These are phyloP conservation scores for Globisporangium rhizosaccharum DNA, from an alignment of 352 stramenopile species.

Conservation along the genomic window DNA sequence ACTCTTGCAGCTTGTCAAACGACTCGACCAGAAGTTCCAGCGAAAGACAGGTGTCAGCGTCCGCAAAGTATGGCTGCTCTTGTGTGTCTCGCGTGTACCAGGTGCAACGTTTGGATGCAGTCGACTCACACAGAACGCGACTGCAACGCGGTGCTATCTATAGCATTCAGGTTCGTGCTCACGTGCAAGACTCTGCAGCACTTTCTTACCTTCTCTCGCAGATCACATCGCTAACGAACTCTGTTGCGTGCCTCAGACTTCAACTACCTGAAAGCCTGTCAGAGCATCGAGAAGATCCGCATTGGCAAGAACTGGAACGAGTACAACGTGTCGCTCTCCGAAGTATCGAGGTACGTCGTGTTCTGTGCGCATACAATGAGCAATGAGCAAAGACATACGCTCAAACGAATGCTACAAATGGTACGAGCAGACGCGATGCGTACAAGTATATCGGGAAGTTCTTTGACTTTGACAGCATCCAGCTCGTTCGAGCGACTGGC, in stretches of 20 bases:
- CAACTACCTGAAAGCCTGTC: slow-evolving; percentile 61
- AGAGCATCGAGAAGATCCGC: slow-evolving; percentile 59
- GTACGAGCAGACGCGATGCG: slow-evolving; percentile 35
- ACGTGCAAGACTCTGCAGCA: neutral
- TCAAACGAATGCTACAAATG: neutral
- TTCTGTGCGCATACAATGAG: neutral
- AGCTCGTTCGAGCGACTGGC: slow-evolving; percentile 70
- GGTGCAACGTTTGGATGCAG: neutral
- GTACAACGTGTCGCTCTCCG: slow-evolving; percentile 16
- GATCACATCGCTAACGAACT: neutral
- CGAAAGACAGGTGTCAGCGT: slow-evolving; percentile 47
- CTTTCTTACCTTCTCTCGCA: neutral
- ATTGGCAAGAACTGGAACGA: slow-evolving; percentile 40
- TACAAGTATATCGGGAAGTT: slow-evolving; percentile 65
- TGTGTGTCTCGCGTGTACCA: neutral
- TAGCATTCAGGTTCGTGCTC: slow-evolving; percentile 8
- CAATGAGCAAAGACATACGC: neutral
- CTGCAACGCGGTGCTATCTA: neutral
- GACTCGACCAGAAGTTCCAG: slow-evolving; percentile 40
- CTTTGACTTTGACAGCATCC: slow-evolving; percentile 74
- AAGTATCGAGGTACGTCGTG: slow-evolving; percentile 18
- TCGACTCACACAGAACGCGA: neutral
- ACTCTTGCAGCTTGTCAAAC: slow-evolving; percentile 65
- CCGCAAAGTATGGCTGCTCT: slow-evolving; percentile 40
- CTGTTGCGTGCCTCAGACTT: slow-evolving; percentile 45